These are phyloP conservation scores for Helminthosporium solani DNA, from an alignment of 2,329 filamentous ascomycete genomes.

Conservation along the genomic window DNA sequence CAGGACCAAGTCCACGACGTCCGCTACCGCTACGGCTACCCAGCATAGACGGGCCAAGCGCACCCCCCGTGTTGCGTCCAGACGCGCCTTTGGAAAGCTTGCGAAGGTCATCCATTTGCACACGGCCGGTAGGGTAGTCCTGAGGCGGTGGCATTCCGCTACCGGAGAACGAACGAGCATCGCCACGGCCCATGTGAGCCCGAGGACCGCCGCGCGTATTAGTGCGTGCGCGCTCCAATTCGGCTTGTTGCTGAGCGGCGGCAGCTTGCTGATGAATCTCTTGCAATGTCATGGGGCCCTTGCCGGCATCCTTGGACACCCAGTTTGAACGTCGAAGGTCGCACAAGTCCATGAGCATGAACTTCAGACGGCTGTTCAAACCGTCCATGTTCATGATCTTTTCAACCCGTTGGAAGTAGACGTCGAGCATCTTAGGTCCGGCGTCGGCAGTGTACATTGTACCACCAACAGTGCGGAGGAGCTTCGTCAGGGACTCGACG, in stretches of 20 bases:
- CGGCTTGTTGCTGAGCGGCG: constrained; percentile 77
- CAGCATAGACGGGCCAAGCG: constrained; percentile 82
- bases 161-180: constrained; percentile 79
- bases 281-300: constrained; percentile 94
- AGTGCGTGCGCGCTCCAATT: constrained; percentile 60
- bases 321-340: constrained; percentile 78
- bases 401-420: constrained; percentile 88
- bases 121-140: constrained; percentile 72
- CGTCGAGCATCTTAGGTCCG: constrained; percentile 83
- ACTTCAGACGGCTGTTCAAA: constrained; percentile 82
- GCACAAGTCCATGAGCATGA: constrained; percentile 95
- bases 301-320: constrained; percentile 84
- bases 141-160: constrained; percentile 69
- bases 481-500: constrained; percentile 91
- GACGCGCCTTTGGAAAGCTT: constrained; percentile 67
- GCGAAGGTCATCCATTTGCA: constrained; percentile 88
- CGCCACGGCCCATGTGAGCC: constrained; percentile 74
- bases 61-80: constrained; percentile 58
- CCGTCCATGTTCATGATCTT: constrained; percentile 73
- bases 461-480: constrained; percentile 85
- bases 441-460: constrained; percentile 80
- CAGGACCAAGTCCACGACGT: constrained; percentile 71
- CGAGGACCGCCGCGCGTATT: constrained; percentile 69
- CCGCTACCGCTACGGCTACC: constrained; percentile 88
- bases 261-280: constrained; percentile 84